Evolutionary conservation across 208 protist species (phyloP), one percentile per base, ranked within the genome.

Genomic region (Leishmania arabica): DNA sequence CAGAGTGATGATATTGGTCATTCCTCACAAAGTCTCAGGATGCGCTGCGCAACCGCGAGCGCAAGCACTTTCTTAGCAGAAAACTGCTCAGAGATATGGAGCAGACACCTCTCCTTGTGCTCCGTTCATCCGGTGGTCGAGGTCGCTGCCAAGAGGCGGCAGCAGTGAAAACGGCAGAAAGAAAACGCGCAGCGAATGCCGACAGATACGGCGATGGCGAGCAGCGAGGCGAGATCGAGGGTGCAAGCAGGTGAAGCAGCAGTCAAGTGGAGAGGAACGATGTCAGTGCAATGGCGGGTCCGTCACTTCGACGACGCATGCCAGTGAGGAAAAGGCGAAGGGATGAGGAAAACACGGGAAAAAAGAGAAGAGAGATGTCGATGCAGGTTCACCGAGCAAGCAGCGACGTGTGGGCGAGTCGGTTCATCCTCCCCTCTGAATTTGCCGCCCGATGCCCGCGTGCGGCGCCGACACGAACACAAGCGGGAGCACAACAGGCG

Each of bases 1-100:
- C 71, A 97, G 62, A 37, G 84, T 88, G 62, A 78, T n/a, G 49
- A 95, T 70, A 42, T 87, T 88, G 24, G 84, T 66, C 88, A 92
- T 86, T 60, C 7, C 15, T 53, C 21, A 11, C 69, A 53, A 45
- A n/a, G 31, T 21, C 40, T 71, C 1, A 47, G 21, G 24, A 65
- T 34, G 40, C n/a, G 54, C 45, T 45, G 56, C 42, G 49, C 27
- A 66, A 37, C 42, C 42, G 49, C 9, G 15, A 15, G 49, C 42
- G 0, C n/a, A 5, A 45, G 6, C 53, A 9, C 71, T 82, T 37
- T 47, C 11, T 27, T 3, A 9, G 45, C 31, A 34, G 6, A 27
- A 15, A 75, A 45, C 53, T 19, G 42, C 13, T 45, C 45, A 31
- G 69, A 2, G 45, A 53, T 15, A 34, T 21, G 51, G 69, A 37